A percentile compares a stretch with the other conserved stretches of the same genome.
Evolutionary conservation across 768 basidiomycete genomes (phyloP).

Genomic region (Mycena epipterygia): DNA sequence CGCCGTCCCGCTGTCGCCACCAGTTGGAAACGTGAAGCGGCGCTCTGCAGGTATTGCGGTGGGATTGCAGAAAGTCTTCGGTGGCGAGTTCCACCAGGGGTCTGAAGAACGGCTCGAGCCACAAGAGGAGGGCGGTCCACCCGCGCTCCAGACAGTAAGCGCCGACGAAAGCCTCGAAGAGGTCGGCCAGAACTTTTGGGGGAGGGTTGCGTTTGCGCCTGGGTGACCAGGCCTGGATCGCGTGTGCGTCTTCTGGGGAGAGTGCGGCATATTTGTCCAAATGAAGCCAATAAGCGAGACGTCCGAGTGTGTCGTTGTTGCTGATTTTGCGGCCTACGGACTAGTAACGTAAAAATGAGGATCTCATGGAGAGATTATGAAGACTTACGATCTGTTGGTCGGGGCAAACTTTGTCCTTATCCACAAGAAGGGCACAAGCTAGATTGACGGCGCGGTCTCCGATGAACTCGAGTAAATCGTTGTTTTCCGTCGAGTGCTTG

Average conservation of each 20-base stretch:
- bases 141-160: slow-evolving; percentile 47
- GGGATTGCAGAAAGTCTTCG: slow-evolving; percentile 39
- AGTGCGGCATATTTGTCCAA: slow-evolving; percentile 44
- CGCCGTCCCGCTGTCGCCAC: slow-evolving; percentile 14
- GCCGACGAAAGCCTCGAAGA: slow-evolving; percentile 49
- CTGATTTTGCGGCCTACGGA: slow-evolving; percentile 42
- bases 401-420: slow-evolving; percentile 42
- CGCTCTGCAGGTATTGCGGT: slow-evolving; percentile 2
- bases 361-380: not conserved
- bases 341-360: slow-evolving; percentile 21
- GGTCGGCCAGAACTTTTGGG: slow-evolving; percentile 48
- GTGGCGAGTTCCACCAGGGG: slow-evolving; percentile 43
- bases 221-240: slow-evolving; percentile 40
- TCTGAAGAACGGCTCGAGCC: slow-evolving; percentile 42
- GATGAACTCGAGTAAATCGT: slow-evolving; percentile 50
- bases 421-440: slow-evolving; percentile 44
- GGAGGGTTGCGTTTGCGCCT: slow-evolving; percentile 31
- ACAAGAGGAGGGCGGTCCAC: slow-evolving; percentile 40
- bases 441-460: slow-evolving; percentile 50
- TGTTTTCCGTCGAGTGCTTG: slow-evolving; percentile 42
- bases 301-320: slow-evolving; percentile 49
- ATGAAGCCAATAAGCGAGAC: slow-evolving; percentile 44
- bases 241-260: slow-evolving; percentile 30
- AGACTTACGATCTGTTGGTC: slow-evolving; percentile 45
- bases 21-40: slow-evolving; percentile 21